Evolutionary conservation across 257 asterid genomes (phyloP).

Genomic region (Nyctanthes arbortristis): DNA sequence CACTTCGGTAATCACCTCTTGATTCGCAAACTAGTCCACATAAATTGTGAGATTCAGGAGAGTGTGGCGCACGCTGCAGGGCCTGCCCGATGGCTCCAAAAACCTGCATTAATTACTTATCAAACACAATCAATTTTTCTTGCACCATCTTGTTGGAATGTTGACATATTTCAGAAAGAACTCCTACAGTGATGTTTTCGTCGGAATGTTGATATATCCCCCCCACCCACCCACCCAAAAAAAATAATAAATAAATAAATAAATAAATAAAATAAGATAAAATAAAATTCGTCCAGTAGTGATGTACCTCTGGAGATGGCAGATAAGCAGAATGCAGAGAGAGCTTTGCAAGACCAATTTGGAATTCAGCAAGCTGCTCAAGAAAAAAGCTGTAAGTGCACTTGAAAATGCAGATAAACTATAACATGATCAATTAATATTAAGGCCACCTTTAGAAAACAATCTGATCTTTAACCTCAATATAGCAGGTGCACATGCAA

Average conservation of each 20-base stretch:
- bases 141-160: slow-evolving; percentile 17
- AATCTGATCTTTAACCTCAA: not conserved
- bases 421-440: slow-evolving; percentile 6
- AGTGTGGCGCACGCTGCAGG: slow-evolving; percentile 79
- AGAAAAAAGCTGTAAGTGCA: slow-evolving; percentile 29
- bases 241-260: too few relatives aligned
- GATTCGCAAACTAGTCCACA: slow-evolving; percentile 90
- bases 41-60: slow-evolving; percentile 92
- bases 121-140: slow-evolving; percentile 14
- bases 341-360: slow-evolving; percentile 89
- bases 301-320: slow-evolving; percentile 79
- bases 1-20: slow-evolving; percentile 75
- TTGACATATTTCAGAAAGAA: slow-evolving; percentile 10
- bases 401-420: slow-evolving; percentile 14
- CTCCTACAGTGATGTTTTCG: too few relatives aligned
- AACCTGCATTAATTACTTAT: slow-evolving; percentile 49
- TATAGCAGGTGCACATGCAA: not conserved
- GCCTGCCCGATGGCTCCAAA: slow-evolving; percentile 88
- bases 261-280: too few relatives aligned
- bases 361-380: slow-evolving; percentile 88
- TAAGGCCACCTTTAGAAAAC: slow-evolving; percentile 17
- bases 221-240: too few relatives aligned
- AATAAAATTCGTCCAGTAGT: too few relatives aligned
- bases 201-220: too few relatives aligned
- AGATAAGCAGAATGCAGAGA: slow-evolving; percentile 63